Conservation (phyloP, 169 alveolate species). For the Plasmodium reichenowi region DNA sequence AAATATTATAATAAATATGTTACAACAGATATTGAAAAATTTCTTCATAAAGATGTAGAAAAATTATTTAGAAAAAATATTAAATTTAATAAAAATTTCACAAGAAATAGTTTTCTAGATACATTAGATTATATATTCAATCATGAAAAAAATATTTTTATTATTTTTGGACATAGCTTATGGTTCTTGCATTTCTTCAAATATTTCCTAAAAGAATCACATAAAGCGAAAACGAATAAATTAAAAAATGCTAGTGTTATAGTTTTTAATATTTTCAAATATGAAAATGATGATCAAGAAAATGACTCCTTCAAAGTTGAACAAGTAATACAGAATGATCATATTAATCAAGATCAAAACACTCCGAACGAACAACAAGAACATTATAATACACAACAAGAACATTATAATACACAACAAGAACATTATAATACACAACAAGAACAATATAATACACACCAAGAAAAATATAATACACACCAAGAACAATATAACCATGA, state of each 20-base stretch:
- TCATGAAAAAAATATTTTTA: slow-evolving; percentile 27
- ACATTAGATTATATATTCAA: slow-evolving; percentile 36
- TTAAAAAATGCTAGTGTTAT: slow-evolving; percentile 38
- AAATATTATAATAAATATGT: slow-evolving; percentile 32
- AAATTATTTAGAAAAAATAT: slow-evolving; percentile 29
- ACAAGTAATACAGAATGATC: too few species aligned
- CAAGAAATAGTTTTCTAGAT: slow-evolving; percentile 26
- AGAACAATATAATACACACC: too few species aligned
- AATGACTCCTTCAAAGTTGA: too few species aligned
- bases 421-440: too few species aligned
- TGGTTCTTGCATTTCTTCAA: slow-evolving; percentile 46
- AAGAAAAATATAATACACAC: too few species aligned
- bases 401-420: too few species aligned
- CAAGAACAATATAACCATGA: too few species aligned
- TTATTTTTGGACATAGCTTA: slow-evolving; percentile 66
- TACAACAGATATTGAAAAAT: slow-evolving; percentile 17
- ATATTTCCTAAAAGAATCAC: slow-evolving; percentile 19
- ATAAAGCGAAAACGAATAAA: slow-evolving; percentile 53
- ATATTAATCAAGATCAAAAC: too few species aligned
- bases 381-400: too few species aligned
- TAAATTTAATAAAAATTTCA: neutral
- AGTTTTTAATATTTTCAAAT: slow-evolving; percentile 45
- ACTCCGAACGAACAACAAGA: too few species aligned
- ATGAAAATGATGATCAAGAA: neutral
- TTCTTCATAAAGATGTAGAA: slow-evolving; percentile 37